phyloP scores from a whole-genome alignment of 2,329 filamentous ascomycete species.

The Fusarium goolgardi region DNA sequence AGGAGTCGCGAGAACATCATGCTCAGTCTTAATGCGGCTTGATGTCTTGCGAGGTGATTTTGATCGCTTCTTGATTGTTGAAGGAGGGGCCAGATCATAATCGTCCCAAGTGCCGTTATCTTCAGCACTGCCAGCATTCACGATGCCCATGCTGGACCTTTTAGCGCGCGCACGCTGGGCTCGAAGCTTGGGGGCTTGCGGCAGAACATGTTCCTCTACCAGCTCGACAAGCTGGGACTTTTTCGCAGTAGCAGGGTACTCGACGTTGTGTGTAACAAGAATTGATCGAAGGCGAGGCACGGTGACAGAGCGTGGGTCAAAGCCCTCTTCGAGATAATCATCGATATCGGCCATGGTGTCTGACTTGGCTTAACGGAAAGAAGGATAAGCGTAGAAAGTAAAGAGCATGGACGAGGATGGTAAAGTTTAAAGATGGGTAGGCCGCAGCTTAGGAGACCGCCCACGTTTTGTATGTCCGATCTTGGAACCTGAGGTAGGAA shows the following conservation, averaged over 20 bases:
- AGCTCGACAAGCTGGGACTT: slow-evolving; percentile 88
- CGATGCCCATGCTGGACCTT: slow-evolving; percentile 87
- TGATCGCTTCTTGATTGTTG: slow-evolving; percentile 63
- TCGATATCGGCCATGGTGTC: slow-evolving; percentile 73
- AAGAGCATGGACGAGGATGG: slow-evolving; percentile 22
- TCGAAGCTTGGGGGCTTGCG: slow-evolving; percentile 81
- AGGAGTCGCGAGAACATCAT: slow-evolving; percentile 56
- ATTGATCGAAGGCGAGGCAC: slow-evolving; percentile 91
- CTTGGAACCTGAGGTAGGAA: slow-evolving; percentile 7
- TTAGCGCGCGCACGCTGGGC: slow-evolving; percentile 81
- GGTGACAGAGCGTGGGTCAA: slow-evolving; percentile 85
- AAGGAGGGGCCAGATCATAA: slow-evolving; percentile 64
- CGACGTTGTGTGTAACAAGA: slow-evolving; percentile 86
- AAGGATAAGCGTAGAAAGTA: slow-evolving; percentile 14
- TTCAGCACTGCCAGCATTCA: slow-evolving; percentile 73
- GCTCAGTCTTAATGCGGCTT: slow-evolving; percentile 64
- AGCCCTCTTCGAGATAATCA: slow-evolving; percentile 87
- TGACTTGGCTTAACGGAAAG: slow-evolving; percentile 21
- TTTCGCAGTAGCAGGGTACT: slow-evolving; percentile 90
- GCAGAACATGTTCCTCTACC: slow-evolving; percentile 81
- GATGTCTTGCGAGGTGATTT: slow-evolving; percentile 67
- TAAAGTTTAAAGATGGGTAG: slow-evolving; percentile 29
- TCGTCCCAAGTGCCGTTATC: slow-evolving; percentile 72
- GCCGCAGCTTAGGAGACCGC: slow-evolving; percentile 33
- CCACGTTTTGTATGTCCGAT: slow-evolving; percentile 22